Evolutionary conservation across 2,329 filamentous ascomycete species (phyloP).

Genomic region (Aaosphaeria arxii): DNA sequence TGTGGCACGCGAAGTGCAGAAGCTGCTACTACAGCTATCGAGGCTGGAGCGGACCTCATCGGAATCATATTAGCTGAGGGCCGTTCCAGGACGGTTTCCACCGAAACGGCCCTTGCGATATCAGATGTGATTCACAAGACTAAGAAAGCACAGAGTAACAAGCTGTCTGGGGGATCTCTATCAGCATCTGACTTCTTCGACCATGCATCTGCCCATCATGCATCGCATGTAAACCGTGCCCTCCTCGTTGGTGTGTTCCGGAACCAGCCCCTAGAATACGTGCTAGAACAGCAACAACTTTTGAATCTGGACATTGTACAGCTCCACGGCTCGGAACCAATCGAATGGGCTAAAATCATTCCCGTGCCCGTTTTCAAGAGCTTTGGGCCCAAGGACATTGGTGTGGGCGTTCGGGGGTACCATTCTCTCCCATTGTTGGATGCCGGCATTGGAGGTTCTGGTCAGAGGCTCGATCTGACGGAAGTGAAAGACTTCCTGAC

Average conservation of each 20-base stretch:
- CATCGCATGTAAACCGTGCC: constrained; percentile 58
- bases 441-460: constrained; percentile 78
- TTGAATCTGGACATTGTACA: constrained; percentile 86
- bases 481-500: constrained; percentile 66
- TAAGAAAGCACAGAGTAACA: constrained; percentile 23
- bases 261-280: constrained; percentile 79
- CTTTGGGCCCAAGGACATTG: constrained; percentile 75
- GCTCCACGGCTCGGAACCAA: constrained; percentile 84
- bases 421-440: constrained; percentile 84
- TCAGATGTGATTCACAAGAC: constrained; percentile 70
- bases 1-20: constrained; percentile 86
- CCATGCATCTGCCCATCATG: constrained; percentile 44
- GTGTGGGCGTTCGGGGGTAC: constrained; percentile 71
- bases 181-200: constrained; percentile 69
- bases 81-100: constrained; percentile 73
- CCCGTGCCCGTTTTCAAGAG: constrained; percentile 87
- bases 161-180: constrained; percentile 11
- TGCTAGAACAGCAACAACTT: constrained; percentile 73
- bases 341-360: constrained; percentile 88
- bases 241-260: constrained; percentile 92
- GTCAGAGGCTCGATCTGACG: constrained; percentile 70
- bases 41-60: constrained; percentile 85
- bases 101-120: constrained; percentile 76
- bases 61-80: constrained; percentile 89
- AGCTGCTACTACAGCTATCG: constrained; percentile 74